These are phyloP conservation scores for Pisolithus marmoratus DNA, from an alignment of 768 basidiomycete genomes.

Conservation along the genomic window DNA sequence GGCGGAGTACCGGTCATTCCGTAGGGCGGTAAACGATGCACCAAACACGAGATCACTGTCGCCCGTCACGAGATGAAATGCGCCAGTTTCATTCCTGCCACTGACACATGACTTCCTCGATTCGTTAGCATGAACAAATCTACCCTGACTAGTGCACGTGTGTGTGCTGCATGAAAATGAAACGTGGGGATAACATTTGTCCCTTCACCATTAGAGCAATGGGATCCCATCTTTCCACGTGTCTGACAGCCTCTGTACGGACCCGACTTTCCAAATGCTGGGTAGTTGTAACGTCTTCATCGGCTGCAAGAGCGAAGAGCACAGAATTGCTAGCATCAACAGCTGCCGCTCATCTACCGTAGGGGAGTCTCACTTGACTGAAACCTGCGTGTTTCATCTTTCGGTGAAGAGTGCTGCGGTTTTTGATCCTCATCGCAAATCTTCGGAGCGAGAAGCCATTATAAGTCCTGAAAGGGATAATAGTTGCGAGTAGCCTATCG, in stretches of 20 bases:
- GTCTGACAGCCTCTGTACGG: slow-evolving; percentile 6
- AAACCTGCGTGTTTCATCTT: background rate
- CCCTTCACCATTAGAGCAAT: background rate
- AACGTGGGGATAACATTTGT: background rate
- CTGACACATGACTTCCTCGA: slow-evolving; percentile 13
- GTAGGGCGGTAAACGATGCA: slow-evolving; percentile 1
- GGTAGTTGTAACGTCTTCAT: background rate
- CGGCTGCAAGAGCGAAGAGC: background rate
- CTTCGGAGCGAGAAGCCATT: slow-evolving; percentile 18
- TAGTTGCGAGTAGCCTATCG: background rate
- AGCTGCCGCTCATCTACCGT: too few relatives aligned
- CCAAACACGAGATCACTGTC: slow-evolving; percentile 10
- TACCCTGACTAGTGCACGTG: slow-evolving; percentile 7
- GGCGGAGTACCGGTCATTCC: slow-evolving; percentile 8
- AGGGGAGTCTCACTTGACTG: background rate
- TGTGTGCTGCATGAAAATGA: background rate
- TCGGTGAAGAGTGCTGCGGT: background rate
- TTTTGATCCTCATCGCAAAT: slow-evolving; percentile 11
- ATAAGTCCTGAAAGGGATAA: background rate
- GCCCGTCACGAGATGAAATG: slow-evolving; percentile 9
- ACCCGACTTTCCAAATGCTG: background rate
- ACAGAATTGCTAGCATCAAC: too few relatives aligned
- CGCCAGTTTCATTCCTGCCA: slow-evolving; percentile 2
- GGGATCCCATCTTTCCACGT: slow-evolving; percentile 4
- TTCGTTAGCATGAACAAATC: slow-evolving; percentile 3